Conservation (phyloP, 228 moss, liverwort and hornwort species). For the Sphagnum fallax region DNA sequence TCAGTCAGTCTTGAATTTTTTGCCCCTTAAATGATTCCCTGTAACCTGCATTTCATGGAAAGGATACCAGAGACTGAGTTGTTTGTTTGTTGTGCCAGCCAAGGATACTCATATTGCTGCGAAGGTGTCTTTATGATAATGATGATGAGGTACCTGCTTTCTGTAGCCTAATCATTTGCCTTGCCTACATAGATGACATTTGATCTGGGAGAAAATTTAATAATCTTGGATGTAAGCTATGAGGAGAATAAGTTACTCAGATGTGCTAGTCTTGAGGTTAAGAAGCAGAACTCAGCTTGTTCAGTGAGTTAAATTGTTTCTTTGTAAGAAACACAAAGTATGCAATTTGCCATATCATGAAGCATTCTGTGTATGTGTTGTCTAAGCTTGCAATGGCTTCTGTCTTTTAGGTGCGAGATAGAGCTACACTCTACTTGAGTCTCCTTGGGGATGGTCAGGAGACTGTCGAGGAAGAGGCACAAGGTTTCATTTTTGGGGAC, state of each 20-base stretch:
- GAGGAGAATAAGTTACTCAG: too few relatives aligned
- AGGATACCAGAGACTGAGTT: not conserved
- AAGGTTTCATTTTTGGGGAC: conserved; percentile 46
- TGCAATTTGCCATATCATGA: not conserved
- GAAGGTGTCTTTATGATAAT: conserved; percentile 80
- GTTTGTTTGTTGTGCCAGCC: conserved; percentile 14
- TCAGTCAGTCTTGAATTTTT: too few relatives aligned
- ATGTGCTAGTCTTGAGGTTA: too few relatives aligned
- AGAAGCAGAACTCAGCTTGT: too few relatives aligned
- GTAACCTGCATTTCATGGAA: too few relatives aligned
- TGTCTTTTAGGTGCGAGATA: conserved; percentile 52
- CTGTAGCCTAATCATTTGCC: not conserved
- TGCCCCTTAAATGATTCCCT: too few relatives aligned
- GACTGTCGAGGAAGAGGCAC: conserved; percentile 27
- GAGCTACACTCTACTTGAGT: conserved; percentile 80
- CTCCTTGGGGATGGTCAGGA: conserved; percentile 49
- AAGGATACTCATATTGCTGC: conserved; percentile 71
- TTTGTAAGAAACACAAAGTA: not conserved
- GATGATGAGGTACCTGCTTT: conserved; percentile 67
- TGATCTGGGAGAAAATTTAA: too few relatives aligned
- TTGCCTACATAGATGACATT: not conserved
- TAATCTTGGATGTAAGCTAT: too few relatives aligned
- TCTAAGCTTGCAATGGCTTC: not conserved
- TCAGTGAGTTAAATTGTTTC: not conserved
- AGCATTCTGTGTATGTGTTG: not conserved